These are phyloP conservation scores for Trametes cinnabarina DNA, from an alignment of 768 basidiomycete species.

Conservation along the genomic window DNA sequence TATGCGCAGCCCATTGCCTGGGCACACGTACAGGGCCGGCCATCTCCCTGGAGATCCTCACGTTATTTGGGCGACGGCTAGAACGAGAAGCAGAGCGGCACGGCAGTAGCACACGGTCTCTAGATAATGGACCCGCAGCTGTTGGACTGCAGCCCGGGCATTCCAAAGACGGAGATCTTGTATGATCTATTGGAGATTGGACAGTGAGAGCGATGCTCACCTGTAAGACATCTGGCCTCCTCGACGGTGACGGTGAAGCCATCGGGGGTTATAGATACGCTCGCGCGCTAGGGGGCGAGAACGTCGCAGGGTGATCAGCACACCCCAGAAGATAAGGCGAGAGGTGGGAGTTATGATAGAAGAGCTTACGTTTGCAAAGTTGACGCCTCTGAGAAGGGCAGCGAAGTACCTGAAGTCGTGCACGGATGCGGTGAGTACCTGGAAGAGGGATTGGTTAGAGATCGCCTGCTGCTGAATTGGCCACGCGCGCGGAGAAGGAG, in stretches of 20 bases:
- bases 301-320: background rate
- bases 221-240: conserved; percentile 78
- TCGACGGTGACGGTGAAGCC: conserved; percentile 83
- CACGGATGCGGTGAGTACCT: conserved; percentile 69
- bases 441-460: conserved; percentile 12
- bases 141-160: background rate
- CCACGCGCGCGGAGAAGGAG: conserved; percentile 11
- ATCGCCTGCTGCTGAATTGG: conserved; percentile 8
- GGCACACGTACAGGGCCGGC: background rate
- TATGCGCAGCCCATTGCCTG: background rate
- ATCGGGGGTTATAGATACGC: conserved; percentile 61
- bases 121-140: background rate
- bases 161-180: conserved; percentile 3
- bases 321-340: background rate
- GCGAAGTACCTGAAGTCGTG: conserved; percentile 83
- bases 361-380: conserved; percentile 68
- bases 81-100: background rate
- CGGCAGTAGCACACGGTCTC: background rate
- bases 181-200: background rate
- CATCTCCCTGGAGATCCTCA: background rate
- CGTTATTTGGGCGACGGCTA: background rate
- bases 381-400: conserved; percentile 76
- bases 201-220: conserved; percentile 40
- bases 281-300: conserved; percentile 55
- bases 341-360: background rate